Evolutionary conservation across 2,329 filamentous ascomycete species (phyloP), one percentile per base, ranked within the genome.

Genomic region (Penicillium sp.): DNA sequence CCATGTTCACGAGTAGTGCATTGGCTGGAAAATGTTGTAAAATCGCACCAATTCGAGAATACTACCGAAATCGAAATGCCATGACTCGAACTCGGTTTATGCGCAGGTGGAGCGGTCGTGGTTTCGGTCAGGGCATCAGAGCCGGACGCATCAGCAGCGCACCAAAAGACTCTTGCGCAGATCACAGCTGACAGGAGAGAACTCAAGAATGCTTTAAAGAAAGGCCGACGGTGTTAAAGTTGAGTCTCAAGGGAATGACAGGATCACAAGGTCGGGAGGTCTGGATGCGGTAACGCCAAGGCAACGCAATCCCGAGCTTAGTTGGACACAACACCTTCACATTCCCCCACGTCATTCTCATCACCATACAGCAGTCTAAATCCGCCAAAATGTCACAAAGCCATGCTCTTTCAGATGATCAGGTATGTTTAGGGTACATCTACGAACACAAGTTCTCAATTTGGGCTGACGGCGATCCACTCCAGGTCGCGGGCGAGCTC

Each of bases 351-450:
- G 56, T 60, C 59, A 60, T 60, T 59, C 48, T 44, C 48, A 55
- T 41, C 40, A 59, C 54, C 51, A 48, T 58, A 48, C 55, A 54
- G 38, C 44, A 42, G 29, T 31, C 48, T 50, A 45, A 36, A 55
- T 62, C 74, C 74, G 72, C 75, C 82, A 88, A 77, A 75, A 96
- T 96, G 92, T 94, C 92, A 78, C 88, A 92, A 83, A 81, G 85
- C 64, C 92, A 96, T 87, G 89, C 91, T 76, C 88, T 97, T 80
- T 96, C 92, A 79, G 92, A 97, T 84, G 92, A 96, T 81, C 92
- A 96, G 88, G 91, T 94, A 85, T 71, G 74, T 57, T 18, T 5
- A 40, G 24, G 48, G 39, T 44, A 44, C 45, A 51, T 46, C 48
- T 18, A 22, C 16, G n/a, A 32, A 38, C 24, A 27, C 24, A 27